A percentile compares a stretch with the other conserved stretches of the same genome.
Evolutionary conservation across 2,329 filamentous ascomycete genomes (phyloP).

Genomic region (Leptographium galeiforme): DNA sequence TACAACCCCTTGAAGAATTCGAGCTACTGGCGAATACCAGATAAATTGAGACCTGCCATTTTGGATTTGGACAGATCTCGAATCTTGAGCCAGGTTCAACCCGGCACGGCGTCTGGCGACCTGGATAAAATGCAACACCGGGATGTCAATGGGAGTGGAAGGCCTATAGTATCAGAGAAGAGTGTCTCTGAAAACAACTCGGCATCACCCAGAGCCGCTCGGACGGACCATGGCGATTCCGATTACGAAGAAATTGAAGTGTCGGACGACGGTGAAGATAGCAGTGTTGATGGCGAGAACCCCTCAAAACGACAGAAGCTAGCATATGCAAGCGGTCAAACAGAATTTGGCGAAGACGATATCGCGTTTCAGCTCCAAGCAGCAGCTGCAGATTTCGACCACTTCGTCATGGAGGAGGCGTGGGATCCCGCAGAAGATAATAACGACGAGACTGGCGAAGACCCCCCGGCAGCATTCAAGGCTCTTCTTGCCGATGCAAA

Average conservation of each 20-base stretch:
- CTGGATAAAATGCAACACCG: too few relatives aligned
- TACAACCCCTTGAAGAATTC: constrained; percentile 77
- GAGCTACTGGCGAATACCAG: constrained; percentile 91
- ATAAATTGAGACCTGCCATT: constrained; percentile 70
- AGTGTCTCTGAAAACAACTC: constrained; percentile 9
- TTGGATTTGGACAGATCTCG: constrained; percentile 58
- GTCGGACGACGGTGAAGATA: constrained; percentile 43
- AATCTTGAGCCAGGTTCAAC: constrained; percentile 42
- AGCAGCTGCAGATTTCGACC: constrained; percentile 51
- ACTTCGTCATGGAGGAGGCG: constrained; percentile 24
- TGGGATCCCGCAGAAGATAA: constrained; percentile 78
- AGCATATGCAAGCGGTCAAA: constrained; percentile 30
- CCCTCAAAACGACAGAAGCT: constrained; percentile 35
- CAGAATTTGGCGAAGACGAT: constrained; percentile 89
- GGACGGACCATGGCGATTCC: constrained; percentile 18
- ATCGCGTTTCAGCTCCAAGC: constrained; percentile 83
- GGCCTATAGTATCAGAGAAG: background rate
- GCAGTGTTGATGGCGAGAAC: constrained; percentile 38
- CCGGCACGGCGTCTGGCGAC: constrained; percentile 12
- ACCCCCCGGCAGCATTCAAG: constrained; percentile 66
- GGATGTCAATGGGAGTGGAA: too few relatives aligned
- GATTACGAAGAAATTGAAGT: constrained; percentile 66
- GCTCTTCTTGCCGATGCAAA: constrained; percentile 72
- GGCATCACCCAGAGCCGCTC: constrained; percentile 11
- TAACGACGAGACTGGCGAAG: constrained; percentile 73